phyloP scores from a whole-genome alignment of 169 alveolate species.

The Cryptosporidium andersoni region DNA sequence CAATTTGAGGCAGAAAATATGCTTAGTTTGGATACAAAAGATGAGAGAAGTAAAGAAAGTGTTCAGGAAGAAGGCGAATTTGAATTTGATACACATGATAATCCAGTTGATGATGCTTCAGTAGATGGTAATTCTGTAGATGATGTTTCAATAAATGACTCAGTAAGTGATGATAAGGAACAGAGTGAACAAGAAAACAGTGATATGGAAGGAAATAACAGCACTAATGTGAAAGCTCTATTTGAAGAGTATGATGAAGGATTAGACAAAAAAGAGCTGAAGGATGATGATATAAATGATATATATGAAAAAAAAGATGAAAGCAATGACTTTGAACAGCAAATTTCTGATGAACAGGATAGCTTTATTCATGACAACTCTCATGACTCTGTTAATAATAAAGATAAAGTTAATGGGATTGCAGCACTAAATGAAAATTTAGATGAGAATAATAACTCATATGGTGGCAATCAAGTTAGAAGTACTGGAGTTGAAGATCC shows the following conservation, averaged over 20 bases:
- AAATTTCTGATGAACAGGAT: background rate
- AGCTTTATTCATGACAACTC: too few relatives aligned
- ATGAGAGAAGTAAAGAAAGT: conserved; percentile 5
- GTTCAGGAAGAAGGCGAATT: background rate
- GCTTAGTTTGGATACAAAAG: background rate
- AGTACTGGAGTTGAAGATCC: conserved; percentile 67
- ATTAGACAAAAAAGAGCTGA: conserved; percentile 77
- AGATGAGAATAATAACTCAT: conserved; percentile 73
- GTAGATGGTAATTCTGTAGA: conserved; percentile 22
- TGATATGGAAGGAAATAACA: conserved; percentile 70
- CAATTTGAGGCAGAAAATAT: background rate
- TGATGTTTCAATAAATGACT: background rate
- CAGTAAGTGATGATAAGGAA: conserved; percentile 41
- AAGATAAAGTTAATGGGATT: conserved; percentile 76
- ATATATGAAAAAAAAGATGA: too few relatives aligned
- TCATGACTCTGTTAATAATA: conserved; percentile 64
- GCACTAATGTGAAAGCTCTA: conserved; percentile 73
- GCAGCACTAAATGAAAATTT: conserved; percentile 6
- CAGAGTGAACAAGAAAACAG: conserved; percentile 78
- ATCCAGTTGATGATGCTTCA: conserved; percentile 2
- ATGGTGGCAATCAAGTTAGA: conserved; percentile 74
- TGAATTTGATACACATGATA: conserved; percentile 20
- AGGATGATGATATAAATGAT: conserved; percentile 55
- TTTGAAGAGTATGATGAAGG: conserved; percentile 74
- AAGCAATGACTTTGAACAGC: too few relatives aligned